These are phyloP conservation scores for Phaeosphaeriaceae sp. DNA, from an alignment of 2,329 filamentous ascomycete species.

Conservation along the genomic window DNA sequence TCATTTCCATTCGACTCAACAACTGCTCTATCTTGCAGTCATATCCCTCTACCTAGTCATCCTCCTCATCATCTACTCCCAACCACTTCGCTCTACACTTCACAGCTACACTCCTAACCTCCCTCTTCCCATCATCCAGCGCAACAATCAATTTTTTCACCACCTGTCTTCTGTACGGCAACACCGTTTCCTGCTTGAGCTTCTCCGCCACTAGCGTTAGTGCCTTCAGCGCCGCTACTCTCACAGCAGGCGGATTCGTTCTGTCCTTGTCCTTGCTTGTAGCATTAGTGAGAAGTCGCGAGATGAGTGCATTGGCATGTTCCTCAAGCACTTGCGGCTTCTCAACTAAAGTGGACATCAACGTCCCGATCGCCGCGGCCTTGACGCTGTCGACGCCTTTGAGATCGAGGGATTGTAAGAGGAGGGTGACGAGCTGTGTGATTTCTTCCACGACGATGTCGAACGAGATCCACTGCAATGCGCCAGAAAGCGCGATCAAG, in stretches of 20 bases:
- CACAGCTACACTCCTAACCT: conserved; percentile 68
- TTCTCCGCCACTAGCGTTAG: conserved; percentile 56
- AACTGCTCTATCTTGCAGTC: no score
- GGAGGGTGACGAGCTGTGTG: conserved; percentile 63
- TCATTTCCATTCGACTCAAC: not conserved
- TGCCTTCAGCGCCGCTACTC: conserved; percentile 57
- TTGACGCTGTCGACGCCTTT: conserved; percentile 61
- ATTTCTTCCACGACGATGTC: conserved; percentile 67
- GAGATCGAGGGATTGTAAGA: conserved; percentile 69
- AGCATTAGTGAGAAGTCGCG: conserved; percentile 59
- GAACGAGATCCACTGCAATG: conserved; percentile 66
- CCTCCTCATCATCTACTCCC: conserved; percentile 65
- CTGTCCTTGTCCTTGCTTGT: conserved; percentile 23
- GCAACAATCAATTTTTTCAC: conserved; percentile 61
- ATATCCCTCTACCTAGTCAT: conserved; percentile 37
- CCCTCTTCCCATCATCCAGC: conserved; percentile 68
- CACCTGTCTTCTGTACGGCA: conserved; percentile 65
- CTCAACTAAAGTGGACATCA: conserved; percentile 65
- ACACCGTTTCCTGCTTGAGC: conserved; percentile 58
- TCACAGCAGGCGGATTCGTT: conserved; percentile 48
- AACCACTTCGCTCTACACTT: conserved; percentile 68
- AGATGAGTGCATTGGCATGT: conserved; percentile 64
- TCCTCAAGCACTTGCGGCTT: conserved; percentile 61
- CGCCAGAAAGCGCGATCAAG: conserved; percentile 68
- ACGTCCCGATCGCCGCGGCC: conserved; percentile 65